Percentiles rank a stretch among this genome's conserved stretches.
Conservation (phyloP, 2,329 filamentous ascomycete genomes). For the Claviceps paspali region DNA sequence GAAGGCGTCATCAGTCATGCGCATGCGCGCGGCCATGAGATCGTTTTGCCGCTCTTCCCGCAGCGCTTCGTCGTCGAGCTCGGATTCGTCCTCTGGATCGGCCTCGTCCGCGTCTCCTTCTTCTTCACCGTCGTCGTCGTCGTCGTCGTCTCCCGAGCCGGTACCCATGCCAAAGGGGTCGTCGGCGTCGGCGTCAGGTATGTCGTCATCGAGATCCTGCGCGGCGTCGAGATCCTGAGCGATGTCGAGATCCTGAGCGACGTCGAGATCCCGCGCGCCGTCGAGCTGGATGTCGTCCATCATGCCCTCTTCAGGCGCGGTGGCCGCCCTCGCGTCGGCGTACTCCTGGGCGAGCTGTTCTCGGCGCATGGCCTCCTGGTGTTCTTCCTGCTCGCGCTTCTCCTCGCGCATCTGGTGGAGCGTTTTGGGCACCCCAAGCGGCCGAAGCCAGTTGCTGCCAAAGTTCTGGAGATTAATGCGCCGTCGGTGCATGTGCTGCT, state of each 20-base stretch:
- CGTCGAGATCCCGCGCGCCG: too few species aligned
- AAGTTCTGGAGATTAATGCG: slow-evolving; percentile 75
- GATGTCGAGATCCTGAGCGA: too few species aligned
- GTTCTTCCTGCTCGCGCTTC: slow-evolving; percentile 73
- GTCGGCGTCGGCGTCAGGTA: slow-evolving; percentile 44
- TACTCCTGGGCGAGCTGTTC: slow-evolving; percentile 61
- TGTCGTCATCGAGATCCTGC: slow-evolving; percentile 57
- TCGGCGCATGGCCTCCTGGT: slow-evolving; percentile 55
- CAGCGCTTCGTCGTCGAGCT: slow-evolving; percentile 23
- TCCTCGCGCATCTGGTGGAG: slow-evolving; percentile 84
- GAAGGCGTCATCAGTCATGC: slow-evolving; percentile 45
- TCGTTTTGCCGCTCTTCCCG: slow-evolving; percentile 31
- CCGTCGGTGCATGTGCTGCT: slow-evolving; percentile 59
- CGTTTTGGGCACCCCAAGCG: slow-evolving; percentile 77
- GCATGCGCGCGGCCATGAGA: slow-evolving; percentile 34
- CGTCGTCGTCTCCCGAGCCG: slow-evolving; percentile 23
- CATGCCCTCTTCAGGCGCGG: slow-evolving; percentile 26
- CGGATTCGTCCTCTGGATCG: slow-evolving; percentile 20
- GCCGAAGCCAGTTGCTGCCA: slow-evolving; percentile 79
- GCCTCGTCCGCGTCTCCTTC: slow-evolving; percentile 21
- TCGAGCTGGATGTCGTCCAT: slow-evolving; percentile 43
- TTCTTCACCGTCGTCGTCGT: slow-evolving; percentile 13
- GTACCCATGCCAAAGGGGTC: slow-evolving; percentile 35
- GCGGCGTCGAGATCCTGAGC: too few species aligned
- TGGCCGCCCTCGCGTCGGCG: slow-evolving; percentile 43